Evolutionary conservation across 306 rosid species (phyloP).

Genomic region (Castanospermum australe): DNA sequence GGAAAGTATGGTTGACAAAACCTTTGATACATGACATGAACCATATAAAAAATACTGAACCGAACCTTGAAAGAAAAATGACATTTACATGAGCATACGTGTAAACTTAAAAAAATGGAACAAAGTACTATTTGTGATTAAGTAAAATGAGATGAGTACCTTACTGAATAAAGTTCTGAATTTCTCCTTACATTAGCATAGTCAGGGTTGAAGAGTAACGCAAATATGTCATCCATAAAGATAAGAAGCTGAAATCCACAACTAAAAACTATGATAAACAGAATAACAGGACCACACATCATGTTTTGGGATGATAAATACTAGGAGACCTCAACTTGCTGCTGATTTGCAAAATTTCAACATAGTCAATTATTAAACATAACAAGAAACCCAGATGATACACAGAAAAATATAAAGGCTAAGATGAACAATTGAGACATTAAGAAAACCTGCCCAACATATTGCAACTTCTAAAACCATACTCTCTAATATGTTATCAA

Average conservation of each 20-base stretch:
- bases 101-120: neutral
- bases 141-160: slow-evolving; percentile 24
- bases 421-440: slow-evolving; percentile 5
- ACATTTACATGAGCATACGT: neutral
- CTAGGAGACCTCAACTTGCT: slow-evolving; percentile 2
- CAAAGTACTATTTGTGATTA: neutral
- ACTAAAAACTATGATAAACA: slow-evolving; percentile 25
- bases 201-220: slow-evolving; percentile 12
- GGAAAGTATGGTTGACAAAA: neutral
- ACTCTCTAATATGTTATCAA: slow-evolving; percentile 2
- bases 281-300: neutral
- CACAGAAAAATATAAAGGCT: neutral
- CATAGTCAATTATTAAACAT: neutral
- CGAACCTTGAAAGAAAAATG: neutral
- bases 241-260: slow-evolving; percentile 23
- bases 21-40: slow-evolving; percentile 3
- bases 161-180: slow-evolving; percentile 23
- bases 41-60: neutral
- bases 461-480: slow-evolving; percentile 12
- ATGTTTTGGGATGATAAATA: slow-evolving; percentile 1
- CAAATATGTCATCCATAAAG: slow-evolving; percentile 14
- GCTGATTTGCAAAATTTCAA: slow-evolving; percentile 2
- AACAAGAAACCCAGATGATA: slow-evolving; percentile 4
- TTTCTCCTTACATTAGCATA: slow-evolving; percentile 22
- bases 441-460: neutral